These are phyloP conservation scores for Silene uniflora DNA, from an alignment of 148 eudicot genomes.

Conservation along the genomic window DNA sequence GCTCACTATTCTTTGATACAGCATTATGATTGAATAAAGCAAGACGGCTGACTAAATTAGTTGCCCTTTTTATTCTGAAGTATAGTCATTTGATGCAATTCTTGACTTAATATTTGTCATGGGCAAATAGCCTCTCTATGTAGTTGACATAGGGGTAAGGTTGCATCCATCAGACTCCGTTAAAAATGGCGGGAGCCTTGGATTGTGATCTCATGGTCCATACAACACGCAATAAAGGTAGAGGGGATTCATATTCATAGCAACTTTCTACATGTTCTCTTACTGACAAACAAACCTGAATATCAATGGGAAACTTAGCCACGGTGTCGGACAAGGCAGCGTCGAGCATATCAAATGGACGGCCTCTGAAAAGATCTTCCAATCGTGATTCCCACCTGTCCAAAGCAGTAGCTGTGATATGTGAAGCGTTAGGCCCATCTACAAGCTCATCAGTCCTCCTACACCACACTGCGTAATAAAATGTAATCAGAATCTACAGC, in stretches of 20 bases:
- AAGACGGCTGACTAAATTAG: too few species aligned
- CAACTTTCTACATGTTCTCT: neutral
- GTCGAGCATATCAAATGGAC: conserved; percentile 97
- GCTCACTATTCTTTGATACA: too few species aligned
- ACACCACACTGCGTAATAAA: conserved; percentile 76
- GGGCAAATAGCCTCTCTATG: too few species aligned
- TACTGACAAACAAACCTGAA: conserved; percentile 53
- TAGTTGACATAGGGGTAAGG: too few species aligned
- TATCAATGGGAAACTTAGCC: conserved; percentile 82
- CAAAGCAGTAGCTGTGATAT: conserved; percentile 84
- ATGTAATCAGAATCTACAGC: neutral
- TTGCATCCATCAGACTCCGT: too few species aligned
- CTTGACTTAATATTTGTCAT: too few species aligned
- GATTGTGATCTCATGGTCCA: neutral
- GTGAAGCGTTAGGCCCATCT: conserved; percentile 97
- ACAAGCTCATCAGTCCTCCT: conserved; percentile 99
- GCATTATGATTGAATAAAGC: too few species aligned
- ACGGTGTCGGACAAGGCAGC: conserved; percentile 96
- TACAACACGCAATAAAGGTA: neutral
- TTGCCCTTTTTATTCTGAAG: neutral
- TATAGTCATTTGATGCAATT: neutral
- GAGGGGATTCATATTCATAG: neutral
- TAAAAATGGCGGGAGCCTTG: neutral
- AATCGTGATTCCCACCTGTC: conserved; percentile 95
- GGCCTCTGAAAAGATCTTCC: conserved; percentile 81